Percentiles rank a stretch among this genome's conserved stretches.
Evolutionary conservation across 345 rosid genomes (phyloP).

Genomic region (Gossypium sturtianum): DNA sequence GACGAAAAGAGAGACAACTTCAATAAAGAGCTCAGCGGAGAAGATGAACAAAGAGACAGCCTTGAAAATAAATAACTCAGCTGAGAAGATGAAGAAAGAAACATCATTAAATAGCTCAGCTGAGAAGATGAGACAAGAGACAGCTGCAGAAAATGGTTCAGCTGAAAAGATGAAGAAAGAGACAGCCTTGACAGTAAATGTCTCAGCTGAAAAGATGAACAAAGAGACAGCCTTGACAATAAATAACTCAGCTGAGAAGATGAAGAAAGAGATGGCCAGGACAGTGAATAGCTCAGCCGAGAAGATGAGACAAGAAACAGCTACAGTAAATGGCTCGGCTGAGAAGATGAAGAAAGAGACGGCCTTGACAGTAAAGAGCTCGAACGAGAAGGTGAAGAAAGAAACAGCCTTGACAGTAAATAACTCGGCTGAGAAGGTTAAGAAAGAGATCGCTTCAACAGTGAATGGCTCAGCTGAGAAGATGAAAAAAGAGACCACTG

Average conservation of each 20-base stretch:
- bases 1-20: background rate
- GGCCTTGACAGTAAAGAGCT: background rate
- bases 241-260: background rate
- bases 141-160: constrained; percentile 14
- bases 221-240: background rate
- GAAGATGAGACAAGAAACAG: constrained; percentile 20
- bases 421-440: constrained; percentile 14
- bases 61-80: constrained; percentile 17
- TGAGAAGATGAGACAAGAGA: constrained; percentile 33
- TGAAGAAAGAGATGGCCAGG: background rate
- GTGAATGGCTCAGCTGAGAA: constrained; percentile 19
- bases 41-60: constrained; percentile 21
- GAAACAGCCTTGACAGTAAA: constrained; percentile 19
- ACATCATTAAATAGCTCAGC: constrained; percentile 18
- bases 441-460: constrained; percentile 22
- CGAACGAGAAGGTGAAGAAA: constrained; percentile 6
- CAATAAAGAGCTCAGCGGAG: constrained; percentile 19
- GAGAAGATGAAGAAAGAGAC: background rate
- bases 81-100: constrained; percentile 34
- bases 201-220: constrained; percentile 6
- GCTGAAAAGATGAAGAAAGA: constrained; percentile 27
- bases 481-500: constrained; percentile 22
- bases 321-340: background rate
- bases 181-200: constrained; percentile 11
- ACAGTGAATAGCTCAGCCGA: background rate